These are phyloP conservation scores for Volvox reticuliferus DNA, from an alignment of 139 green algal species.

Conservation along the genomic window DNA sequence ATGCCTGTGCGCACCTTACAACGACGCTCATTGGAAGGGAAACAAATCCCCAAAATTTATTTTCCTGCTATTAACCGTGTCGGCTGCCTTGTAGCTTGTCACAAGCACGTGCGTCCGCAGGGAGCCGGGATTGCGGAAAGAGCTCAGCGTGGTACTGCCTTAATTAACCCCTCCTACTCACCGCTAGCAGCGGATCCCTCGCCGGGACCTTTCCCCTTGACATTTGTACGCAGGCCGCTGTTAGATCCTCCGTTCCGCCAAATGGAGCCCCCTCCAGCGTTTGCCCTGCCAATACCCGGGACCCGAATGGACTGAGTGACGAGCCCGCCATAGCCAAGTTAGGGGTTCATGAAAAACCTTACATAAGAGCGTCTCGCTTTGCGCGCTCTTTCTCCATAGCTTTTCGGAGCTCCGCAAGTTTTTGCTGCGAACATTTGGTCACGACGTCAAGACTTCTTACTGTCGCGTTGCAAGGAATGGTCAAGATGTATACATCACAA, in stretches of 20 bases:
- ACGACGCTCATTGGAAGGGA: too few species aligned
- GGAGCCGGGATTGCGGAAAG: too few species aligned
- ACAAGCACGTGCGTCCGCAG: too few species aligned
- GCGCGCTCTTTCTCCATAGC: constrained; percentile 60
- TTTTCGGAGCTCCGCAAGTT: constrained; percentile 53
- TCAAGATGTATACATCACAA: too few species aligned
- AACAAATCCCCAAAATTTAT: too few species aligned
- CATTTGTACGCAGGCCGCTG: constrained; percentile 4
- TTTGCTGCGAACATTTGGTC: constrained; percentile 36
- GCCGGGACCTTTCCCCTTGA: constrained; percentile 22
- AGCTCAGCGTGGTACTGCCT: too few species aligned
- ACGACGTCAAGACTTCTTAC: too few species aligned
- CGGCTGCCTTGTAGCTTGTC: too few species aligned
- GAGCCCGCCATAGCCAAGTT: background rate
- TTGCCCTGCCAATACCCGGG: background rate
- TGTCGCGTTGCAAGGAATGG: too few species aligned
- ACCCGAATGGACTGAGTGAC: background rate
- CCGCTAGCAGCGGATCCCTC: background rate
- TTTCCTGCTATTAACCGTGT: too few species aligned
- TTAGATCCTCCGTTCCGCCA: constrained; percentile 42
- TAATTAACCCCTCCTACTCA: background rate
- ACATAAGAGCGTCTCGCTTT: constrained; percentile 56
- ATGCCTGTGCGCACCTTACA: too few species aligned
- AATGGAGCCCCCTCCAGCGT: constrained; percentile 29
- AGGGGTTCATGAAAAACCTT: background rate